Conservation (phyloP, 208 protist genomes). For the Plasmodiophora brassicae region DNA sequence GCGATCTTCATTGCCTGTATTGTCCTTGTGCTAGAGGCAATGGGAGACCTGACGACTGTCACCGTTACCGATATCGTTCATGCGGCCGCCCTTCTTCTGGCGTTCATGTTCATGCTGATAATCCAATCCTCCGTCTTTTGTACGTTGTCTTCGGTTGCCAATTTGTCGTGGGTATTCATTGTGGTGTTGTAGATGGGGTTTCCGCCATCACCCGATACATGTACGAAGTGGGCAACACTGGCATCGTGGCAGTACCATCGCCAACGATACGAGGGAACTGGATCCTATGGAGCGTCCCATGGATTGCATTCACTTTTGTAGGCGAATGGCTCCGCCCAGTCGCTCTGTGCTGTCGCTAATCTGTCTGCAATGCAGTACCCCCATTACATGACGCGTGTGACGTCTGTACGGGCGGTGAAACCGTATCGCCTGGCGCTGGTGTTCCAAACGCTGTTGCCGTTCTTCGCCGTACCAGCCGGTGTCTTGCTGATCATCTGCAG, state of each 20-base stretch:
- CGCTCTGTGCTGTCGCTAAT: not conserved
- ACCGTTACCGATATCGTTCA: not conserved
- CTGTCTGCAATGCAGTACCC: not conserved
- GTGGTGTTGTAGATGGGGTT: not conserved
- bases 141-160: not conserved
- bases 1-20: not conserved
- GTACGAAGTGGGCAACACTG: too few relatives aligned
- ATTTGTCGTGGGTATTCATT: not conserved
- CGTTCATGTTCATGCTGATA: not conserved
- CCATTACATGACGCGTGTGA: not conserved
- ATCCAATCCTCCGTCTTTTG: not conserved
- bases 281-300: conserved; percentile 10
- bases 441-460: not conserved
- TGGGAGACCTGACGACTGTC: not conserved
- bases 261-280: not conserved
- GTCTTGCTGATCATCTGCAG: not conserved
- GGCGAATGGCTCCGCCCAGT: not conserved
- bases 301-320: not conserved
- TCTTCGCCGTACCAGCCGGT: not conserved
- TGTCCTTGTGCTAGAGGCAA: not conserved
- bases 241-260: not conserved
- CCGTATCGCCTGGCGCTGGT: not conserved
- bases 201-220: not conserved
- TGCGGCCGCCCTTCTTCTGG: not conserved
- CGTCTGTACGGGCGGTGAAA: not conserved